These are phyloP conservation scores for Gossypium stocksii DNA, from an alignment of 345 rosid genomes.

Conservation along the genomic window DNA sequence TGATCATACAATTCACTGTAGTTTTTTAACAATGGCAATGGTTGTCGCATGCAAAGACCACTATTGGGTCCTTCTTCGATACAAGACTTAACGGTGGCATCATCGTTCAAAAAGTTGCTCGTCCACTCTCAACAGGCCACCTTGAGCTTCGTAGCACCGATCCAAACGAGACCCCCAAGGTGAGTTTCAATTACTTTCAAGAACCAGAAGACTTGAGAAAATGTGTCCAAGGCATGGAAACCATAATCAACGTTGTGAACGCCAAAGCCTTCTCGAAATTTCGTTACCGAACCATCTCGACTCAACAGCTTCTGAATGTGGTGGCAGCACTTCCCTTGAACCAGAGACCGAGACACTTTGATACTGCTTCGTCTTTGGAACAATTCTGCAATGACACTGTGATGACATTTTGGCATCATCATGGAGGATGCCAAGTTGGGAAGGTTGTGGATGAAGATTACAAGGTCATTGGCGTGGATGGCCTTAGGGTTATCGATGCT, in stretches of 20 bases:
- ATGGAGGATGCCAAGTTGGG: slow-evolving; percentile 69
- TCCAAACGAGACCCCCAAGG: slow-evolving; percentile 56
- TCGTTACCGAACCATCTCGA: slow-evolving; percentile 33
- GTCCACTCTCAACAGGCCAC: slow-evolving; percentile 62
- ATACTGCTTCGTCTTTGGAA: slow-evolving; percentile 36
- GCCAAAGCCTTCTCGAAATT: slow-evolving; percentile 50
- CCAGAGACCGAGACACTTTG: slow-evolving; percentile 46
- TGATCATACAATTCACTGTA: background rate
- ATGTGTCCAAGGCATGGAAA: slow-evolving; percentile 58
- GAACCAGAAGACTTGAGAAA: slow-evolving; percentile 57
- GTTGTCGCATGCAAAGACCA: background rate
- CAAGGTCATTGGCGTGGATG: slow-evolving; percentile 48
- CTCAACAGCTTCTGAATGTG: slow-evolving; percentile 34
- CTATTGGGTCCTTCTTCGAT: slow-evolving; percentile 19
- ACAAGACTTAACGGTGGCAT: slow-evolving; percentile 45
- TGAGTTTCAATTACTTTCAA: slow-evolving; percentile 67
- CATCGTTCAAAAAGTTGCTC: slow-evolving; percentile 50
- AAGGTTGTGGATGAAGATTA: slow-evolving; percentile 54
- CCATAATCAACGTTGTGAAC: slow-evolving; percentile 43
- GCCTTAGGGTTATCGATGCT: slow-evolving; percentile 51
- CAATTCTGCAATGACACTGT: slow-evolving; percentile 68
- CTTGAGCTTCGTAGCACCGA: slow-evolving; percentile 47
- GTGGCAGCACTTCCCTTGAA: slow-evolving; percentile 50
- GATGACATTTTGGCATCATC: slow-evolving; percentile 72
- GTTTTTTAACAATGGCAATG: background rate